Evolutionary conservation across 139 green algal species (phyloP), one percentile per base, ranked within the genome.

Genomic region (Coelastrella sp.): DNA sequence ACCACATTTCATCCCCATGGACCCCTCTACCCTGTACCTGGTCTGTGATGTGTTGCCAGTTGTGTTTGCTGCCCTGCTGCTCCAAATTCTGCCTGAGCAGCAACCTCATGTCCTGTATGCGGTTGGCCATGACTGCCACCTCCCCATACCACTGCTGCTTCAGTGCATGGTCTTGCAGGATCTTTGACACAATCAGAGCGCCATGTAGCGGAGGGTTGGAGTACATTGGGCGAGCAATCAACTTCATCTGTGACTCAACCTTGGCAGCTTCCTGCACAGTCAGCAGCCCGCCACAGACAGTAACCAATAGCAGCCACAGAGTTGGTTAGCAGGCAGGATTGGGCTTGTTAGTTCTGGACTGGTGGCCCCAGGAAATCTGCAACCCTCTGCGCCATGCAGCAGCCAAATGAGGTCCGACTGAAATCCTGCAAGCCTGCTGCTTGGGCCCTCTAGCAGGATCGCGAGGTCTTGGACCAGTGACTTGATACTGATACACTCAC

Each of bases 81-180:
- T 99, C 95, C 8, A 99, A 89, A 56, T 93, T 91, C 59, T 95
- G 35, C 20, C 95, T 91, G 90, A 98, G 94, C 81, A 94, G 89
- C 0, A 70, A 78, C 74, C 97, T 93, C 96, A 99, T 98, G 87
- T 49, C 82, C 87, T 98, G 98, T 94, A 99, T 99, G 92, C 97
- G 95, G 20, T 97, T 92, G 0, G 97, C 97, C 97, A 99, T 99
- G 12, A 90, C 94, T 85, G 95, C 94, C 12, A 98, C 95, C 93
- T 98, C 96, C 75, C 89, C 73, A 78, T 90, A 97, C 97, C 97
- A 99, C 92, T 96, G 93, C 75, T 92, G 9, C 94, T 99, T 98
- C 61, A 99, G 95, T 6, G 89, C 81, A 0, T 74, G 11, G 76
- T 97, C 92, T 7, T 91, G 85, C 73, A 98, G 93, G 75, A 98